phyloP scores from a whole-genome alignment of 352 stramenopile genomes.

The Phytophthora podocarpi region DNA sequence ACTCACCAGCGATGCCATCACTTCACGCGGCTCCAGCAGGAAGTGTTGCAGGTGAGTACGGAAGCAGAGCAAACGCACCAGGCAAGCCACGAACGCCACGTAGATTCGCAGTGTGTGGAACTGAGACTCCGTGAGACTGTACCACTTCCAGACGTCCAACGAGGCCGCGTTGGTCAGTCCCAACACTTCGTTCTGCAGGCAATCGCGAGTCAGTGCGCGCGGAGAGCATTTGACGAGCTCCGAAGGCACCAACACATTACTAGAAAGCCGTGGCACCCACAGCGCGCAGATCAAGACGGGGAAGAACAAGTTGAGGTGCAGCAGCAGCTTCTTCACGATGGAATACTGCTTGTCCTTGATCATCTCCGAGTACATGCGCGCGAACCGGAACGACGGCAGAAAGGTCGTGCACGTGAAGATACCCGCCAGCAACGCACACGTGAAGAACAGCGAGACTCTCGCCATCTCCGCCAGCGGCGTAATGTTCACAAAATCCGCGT shows the following conservation, averaged over 20 bases:
- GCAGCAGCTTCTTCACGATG: conserved; percentile 42
- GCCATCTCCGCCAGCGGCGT: conserved; percentile 32
- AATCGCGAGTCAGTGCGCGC: conserved; percentile 54
- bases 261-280: conserved; percentile 63
- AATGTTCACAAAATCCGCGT: conserved; percentile 62
- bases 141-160: conserved; percentile 36
- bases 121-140: conserved; percentile 56
- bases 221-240: conserved; percentile 56
- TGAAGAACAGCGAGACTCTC: conserved; percentile 39
- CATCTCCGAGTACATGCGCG: conserved; percentile 81
- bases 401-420: conserved; percentile 72
- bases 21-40: conserved; percentile 72
- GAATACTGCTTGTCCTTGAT: conserved; percentile 47
- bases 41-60: conserved; percentile 77
- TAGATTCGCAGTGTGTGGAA: conserved; percentile 62
- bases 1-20: conserved; percentile 65
- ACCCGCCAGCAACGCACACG: conserved; percentile 45
- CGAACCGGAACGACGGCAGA: conserved; percentile 75
- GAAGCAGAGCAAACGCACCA: conserved; percentile 63
- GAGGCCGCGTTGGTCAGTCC: conserved; percentile 10
- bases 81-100: conserved; percentile 49
- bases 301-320: conserved; percentile 78
- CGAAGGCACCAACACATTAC: conserved; percentile 49
- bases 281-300: conserved; percentile 56
- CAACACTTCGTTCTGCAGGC: conserved; percentile 45